Percentiles rank a stretch among this genome's conserved stretches.
Evolutionary conservation across 139 green algal species (phyloP).

Genomic region (Pleodorina starrii): DNA sequence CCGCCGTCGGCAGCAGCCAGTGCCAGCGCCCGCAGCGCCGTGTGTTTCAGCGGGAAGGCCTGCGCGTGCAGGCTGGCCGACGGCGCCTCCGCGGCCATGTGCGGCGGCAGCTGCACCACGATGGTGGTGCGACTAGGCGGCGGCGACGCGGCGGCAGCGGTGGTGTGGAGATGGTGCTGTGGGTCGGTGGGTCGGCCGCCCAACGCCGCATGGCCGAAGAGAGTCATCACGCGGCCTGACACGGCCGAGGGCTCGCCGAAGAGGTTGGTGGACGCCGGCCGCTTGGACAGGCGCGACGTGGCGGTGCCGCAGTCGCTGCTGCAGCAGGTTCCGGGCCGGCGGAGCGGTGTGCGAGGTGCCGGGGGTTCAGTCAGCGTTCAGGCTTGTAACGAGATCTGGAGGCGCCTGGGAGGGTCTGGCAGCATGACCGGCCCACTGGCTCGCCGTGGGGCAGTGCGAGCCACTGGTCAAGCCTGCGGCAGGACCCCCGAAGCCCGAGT

Average conservation of each 20-base stretch:
- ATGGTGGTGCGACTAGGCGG: background rate
- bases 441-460: too few relatives aligned
- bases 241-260: too few relatives aligned
- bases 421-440: too few relatives aligned
- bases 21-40: slow-evolving; percentile 3
- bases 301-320: background rate
- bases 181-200: too few relatives aligned
- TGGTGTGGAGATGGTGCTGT: background rate
- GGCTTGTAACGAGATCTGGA: too few relatives aligned
- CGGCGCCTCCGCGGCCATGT: slow-evolving; percentile 3
- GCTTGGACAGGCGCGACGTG: slow-evolving; percentile 6
- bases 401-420: too few relatives aligned
- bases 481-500: too few relatives aligned
- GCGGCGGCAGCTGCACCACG: slow-evolving; percentile 11
- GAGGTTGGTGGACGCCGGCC: background rate
- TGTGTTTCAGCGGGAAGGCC: slow-evolving; percentile 31
- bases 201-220: background rate
- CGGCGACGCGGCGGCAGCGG: background rate
- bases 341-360: too few relatives aligned
- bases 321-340: too few relatives aligned
- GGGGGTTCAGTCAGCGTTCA: too few relatives aligned
- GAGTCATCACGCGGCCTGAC: background rate
- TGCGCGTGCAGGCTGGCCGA: slow-evolving; percentile 23
- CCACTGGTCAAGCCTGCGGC: too few relatives aligned
- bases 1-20: background rate